Evolutionary conservation across 768 basidiomycete species (phyloP), one percentile per base, ranked within the genome.

Genomic region (Collybiopsis luxurians): DNA sequence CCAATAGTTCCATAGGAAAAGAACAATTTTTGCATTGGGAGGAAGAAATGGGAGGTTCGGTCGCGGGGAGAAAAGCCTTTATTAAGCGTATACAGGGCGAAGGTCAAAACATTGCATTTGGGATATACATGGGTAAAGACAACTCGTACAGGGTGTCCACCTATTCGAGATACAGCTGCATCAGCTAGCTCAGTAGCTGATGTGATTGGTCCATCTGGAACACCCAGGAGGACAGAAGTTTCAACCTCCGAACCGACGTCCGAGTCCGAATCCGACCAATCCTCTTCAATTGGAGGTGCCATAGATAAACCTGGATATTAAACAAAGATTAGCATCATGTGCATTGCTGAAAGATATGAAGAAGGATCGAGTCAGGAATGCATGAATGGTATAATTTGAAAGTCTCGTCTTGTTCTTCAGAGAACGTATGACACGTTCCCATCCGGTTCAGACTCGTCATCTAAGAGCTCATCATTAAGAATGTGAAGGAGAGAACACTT

Each of bases 301-400:
- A 83, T 83, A 50, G 61, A 67, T 57, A 27, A 13, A 49, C 21
- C 48, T 49, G 36, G 59, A 42, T 58, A 31, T 51, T 24, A 43
- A 45, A 54, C 52, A 53, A 57, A 39, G 59, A 57, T 63, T 69
- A 56, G 68, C n/a, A n/a, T n/a, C n/a, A n/a, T n/a, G n/a, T n/a
- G n/a, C n/a, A n/a, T n/a, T n/a, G 27, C 15, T 30, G 2, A 24
- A 24, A 13, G 24, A 17, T 63, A 48, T 63, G 55, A 57, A 39
- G 50, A 56, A 58, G 60, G 66, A 67, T n/a, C n/a, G 64, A 65
- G 73, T 92, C 92, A 93, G 92, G 75, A 78, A 87, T 78, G 90
- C 92, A 93, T 94, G 92, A 94, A 94, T 93, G 90, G 91, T 89
- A 89, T 75, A 77, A 67, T 71, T 74, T 51, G 38, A 71, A 70